phyloP scores from a whole-genome alignment of 306 rosid genomes.

The Quercus variabilis region DNA sequence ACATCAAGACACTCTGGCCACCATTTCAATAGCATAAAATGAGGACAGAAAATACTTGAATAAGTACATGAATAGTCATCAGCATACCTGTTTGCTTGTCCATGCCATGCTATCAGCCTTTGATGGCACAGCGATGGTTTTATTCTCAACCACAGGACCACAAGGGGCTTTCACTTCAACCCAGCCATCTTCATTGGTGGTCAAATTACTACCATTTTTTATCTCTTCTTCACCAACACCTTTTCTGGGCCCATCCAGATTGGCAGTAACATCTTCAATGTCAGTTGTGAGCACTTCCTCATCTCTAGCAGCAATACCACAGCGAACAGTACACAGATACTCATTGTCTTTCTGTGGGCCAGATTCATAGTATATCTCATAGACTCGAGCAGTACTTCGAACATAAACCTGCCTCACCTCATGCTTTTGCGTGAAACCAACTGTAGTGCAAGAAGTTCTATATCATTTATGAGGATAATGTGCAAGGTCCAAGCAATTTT shows the following conservation, averaged over 20 bases:
- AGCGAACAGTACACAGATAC: conserved; percentile 75
- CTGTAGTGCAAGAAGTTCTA: conserved; percentile 35
- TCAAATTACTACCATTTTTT: conserved; percentile 26
- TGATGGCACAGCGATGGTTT: conserved; percentile 10
- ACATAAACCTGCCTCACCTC: conserved; percentile 77
- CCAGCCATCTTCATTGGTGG: conserved; percentile 72
- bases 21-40: neutral
- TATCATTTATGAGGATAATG: conserved; percentile 14
- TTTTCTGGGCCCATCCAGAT: conserved; percentile 24
- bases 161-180: conserved; percentile 62
- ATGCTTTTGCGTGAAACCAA: conserved; percentile 53
- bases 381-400: conserved; percentile 81
- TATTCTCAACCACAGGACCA: conserved; percentile 15
- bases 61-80: neutral
- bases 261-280: conserved; percentile 27
- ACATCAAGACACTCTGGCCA: neutral
- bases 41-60: neutral
- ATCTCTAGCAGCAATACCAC: conserved; percentile 65
- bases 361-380: conserved; percentile 61
- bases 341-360: conserved; percentile 37
- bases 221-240: conserved; percentile 24
- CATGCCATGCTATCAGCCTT: conserved; percentile 18
- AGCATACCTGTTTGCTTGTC: conserved; percentile 44
- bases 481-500: neutral
- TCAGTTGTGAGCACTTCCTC: conserved; percentile 43